These are phyloP conservation scores for Malbranchea cinnamomea DNA, from an alignment of 2,329 filamentous ascomycete species.

Conservation along the genomic window DNA sequence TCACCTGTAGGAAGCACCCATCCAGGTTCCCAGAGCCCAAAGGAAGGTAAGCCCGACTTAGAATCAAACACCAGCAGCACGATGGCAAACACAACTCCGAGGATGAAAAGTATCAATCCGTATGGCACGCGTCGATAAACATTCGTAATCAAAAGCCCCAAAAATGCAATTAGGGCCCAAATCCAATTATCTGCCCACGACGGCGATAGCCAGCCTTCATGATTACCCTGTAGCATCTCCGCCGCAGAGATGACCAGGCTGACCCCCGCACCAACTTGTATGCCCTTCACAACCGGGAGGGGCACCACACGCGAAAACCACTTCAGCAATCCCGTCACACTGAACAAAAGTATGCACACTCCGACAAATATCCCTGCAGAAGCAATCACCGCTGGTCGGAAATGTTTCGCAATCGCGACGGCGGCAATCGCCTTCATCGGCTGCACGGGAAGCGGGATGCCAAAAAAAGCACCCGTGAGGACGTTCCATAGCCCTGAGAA, in stretches of 20 bases:
- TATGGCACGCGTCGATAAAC: conserved; percentile 55
- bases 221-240: conserved; percentile 46
- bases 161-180: conserved; percentile 58
- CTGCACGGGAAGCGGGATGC: conserved; percentile 79
- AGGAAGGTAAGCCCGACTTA: conserved; percentile 30
- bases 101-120: conserved; percentile 53
- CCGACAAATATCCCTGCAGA: conserved; percentile 71
- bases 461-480: conserved; percentile 66
- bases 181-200: conserved; percentile 60
- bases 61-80: conserved; percentile 15
- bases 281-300: conserved; percentile 78
- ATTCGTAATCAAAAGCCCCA: conserved; percentile 54
- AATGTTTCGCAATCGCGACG: conserved; percentile 57
- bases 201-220: conserved; percentile 53
- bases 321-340: conserved; percentile 59
- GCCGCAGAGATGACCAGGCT: conserved; percentile 68
- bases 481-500: conserved; percentile 82
- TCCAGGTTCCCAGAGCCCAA: conserved; percentile 46
- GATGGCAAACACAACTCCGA: conserved; percentile 54
- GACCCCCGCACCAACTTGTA: conserved; percentile 81
- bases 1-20: conserved; percentile 30
- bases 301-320: conserved; percentile 63
- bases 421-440: conserved; percentile 83
- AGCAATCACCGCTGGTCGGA: conserved; percentile 54
- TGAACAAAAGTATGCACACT: conserved; percentile 57